Evolutionary conservation across 257 asterid genomes (phyloP).

Genomic region (Agastache rugosa): DNA sequence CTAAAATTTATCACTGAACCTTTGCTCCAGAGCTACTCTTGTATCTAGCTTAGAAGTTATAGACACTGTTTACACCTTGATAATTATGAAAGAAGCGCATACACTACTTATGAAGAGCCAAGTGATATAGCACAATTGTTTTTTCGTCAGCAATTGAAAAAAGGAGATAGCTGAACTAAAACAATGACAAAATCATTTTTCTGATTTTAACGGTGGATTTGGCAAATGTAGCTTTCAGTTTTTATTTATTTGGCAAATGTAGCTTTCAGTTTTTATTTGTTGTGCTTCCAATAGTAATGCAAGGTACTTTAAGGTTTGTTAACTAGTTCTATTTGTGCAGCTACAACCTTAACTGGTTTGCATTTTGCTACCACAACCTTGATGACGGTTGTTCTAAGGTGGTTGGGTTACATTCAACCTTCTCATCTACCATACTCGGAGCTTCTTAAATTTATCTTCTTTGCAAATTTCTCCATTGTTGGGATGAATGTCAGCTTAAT

Average conservation of each 20-base stretch:
- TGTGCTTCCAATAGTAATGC: constrained; percentile 16
- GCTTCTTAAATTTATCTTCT: constrained; percentile 83
- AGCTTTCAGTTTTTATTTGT: constrained; percentile 10
- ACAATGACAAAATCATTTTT: constrained; percentile 5
- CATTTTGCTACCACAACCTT: constrained; percentile 95
- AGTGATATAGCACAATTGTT: constrained; percentile 13
- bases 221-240: constrained; percentile 1
- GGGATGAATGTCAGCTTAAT: constrained; percentile 99
- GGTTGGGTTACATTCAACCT: constrained; percentile 95
- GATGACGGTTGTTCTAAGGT: constrained; percentile 91
- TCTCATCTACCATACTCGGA: constrained; percentile 87
- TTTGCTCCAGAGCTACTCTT: constrained; percentile 21
- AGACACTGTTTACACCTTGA: constrained; percentile 19
- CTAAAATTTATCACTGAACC: constrained; percentile 15
- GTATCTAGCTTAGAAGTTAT: constrained; percentile 25
- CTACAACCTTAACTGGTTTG: constrained; percentile 95
- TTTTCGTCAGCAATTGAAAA: constrained; percentile 13
- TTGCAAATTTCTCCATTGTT: constrained; percentile 95
- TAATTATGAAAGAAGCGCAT: not conserved
- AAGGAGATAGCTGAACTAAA: not conserved
- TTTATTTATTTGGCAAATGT: constrained; percentile 7
- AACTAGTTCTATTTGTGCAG: constrained; percentile 64
- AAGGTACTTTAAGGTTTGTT: constrained; percentile 34
- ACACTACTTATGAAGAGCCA: constrained; percentile 21
- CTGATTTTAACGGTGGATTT: constrained; percentile 25